A percentile compares a stretch with the other conserved stretches of the same genome.
Evolutionary conservation across 805 yeast species (phyloP).

Genomic region (Saturnispora quitensis): DNA sequence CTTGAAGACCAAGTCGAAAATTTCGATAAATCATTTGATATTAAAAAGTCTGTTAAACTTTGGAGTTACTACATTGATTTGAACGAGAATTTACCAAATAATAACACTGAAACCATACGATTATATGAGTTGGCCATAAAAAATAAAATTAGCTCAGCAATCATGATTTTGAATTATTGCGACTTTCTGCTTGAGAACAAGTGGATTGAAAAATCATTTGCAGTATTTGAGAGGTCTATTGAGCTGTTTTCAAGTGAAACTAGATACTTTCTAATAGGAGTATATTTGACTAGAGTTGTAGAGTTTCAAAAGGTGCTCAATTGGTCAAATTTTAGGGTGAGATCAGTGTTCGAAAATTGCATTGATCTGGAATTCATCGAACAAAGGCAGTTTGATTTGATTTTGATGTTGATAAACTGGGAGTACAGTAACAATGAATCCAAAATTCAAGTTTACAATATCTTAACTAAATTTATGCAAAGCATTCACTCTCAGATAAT

Average conservation of each 20-base stretch:
- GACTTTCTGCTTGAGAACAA: slow-evolving; percentile 42
- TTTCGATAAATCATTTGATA: slow-evolving; percentile 45
- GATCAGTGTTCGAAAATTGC: slow-evolving; percentile 71
- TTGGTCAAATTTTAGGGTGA: slow-evolving; percentile 41
- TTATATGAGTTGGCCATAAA: slow-evolving; percentile 47
- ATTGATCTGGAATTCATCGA: slow-evolving; percentile 24
- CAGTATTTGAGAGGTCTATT: slow-evolving; percentile 63
- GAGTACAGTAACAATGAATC: slow-evolving; percentile 48
- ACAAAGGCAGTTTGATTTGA: slow-evolving; percentile 26
- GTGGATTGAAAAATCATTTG: slow-evolving; percentile 41
- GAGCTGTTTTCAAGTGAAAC: slow-evolving; percentile 49
- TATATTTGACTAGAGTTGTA: slow-evolving; percentile 49
- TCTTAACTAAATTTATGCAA: slow-evolving; percentile 36
- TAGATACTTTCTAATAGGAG: slow-evolving; percentile 62
- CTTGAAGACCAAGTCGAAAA: slow-evolving; percentile 31
- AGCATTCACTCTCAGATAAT: slow-evolving; percentile 22
- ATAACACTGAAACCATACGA: slow-evolving; percentile 29
- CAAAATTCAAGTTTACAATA: slow-evolving; percentile 38
- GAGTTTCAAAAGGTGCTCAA: slow-evolving; percentile 23
- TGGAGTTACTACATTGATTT: slow-evolving; percentile 73
- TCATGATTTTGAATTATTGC: slow-evolving; percentile 58
- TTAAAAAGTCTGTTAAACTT: slow-evolving; percentile 51
- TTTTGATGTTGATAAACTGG: slow-evolving; percentile 47
- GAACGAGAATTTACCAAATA: slow-evolving; percentile 43
- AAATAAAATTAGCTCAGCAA: slow-evolving; percentile 60